phyloP scores from a whole-genome alignment of 164 flowering plant genomes.

The Berberis thunbergii region DNA sequence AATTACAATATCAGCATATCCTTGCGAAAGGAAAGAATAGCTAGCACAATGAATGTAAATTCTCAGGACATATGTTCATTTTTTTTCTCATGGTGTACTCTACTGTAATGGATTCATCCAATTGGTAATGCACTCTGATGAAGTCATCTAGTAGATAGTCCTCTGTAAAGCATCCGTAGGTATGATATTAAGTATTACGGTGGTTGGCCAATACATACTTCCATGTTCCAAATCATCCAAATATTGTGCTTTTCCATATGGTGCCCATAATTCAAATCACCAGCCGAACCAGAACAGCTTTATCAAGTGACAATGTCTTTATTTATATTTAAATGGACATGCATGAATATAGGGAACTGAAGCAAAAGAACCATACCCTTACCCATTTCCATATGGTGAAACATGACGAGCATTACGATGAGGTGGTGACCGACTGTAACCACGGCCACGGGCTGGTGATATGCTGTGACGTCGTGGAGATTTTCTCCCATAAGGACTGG shows the following conservation, averaged over 20 bases:
- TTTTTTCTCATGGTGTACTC: neutral
- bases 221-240: neutral
- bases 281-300: neutral
- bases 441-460: slow-evolving; percentile 52
- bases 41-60: neutral
- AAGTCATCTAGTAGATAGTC: too few species aligned
- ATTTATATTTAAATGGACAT: neutral
- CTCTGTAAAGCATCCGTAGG: too few species aligned
- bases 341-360: neutral
- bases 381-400: slow-evolving; percentile 76
- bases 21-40: too few species aligned
- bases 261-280: too few species aligned
- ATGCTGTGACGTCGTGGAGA: slow-evolving; percentile 50
- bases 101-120: too few species aligned
- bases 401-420: slow-evolving; percentile 41
- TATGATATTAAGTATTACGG: too few species aligned
- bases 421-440: slow-evolving; percentile 69
- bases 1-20: neutral
- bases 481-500: slow-evolving; percentile 35
- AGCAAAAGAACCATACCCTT: slow-evolving; percentile 17
- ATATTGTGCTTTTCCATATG: too few species aligned
- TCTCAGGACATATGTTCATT: neutral
- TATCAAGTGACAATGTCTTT: neutral
- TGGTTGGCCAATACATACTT: neutral
- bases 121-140: neutral